These are phyloP conservation scores for Colletotrichum sp. DNA, from an alignment of 2,329 filamentous ascomycete genomes.

Conservation along the genomic window DNA sequence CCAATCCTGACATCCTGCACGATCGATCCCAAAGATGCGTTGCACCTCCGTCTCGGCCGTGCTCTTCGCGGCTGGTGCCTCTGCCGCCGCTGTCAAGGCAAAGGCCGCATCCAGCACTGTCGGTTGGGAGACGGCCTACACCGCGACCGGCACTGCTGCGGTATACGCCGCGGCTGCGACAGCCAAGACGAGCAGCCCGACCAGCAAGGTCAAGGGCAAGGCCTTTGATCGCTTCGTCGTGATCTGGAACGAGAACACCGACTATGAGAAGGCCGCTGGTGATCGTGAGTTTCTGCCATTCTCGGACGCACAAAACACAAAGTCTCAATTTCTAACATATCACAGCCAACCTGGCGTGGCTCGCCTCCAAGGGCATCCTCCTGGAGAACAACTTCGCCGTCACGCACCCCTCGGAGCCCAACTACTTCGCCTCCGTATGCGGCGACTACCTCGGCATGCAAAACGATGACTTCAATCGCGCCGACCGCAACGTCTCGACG, in stretches of 20 bases:
- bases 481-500: slow-evolving; percentile 67
- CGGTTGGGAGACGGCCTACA: slow-evolving; percentile 47
- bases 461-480: slow-evolving; percentile 64
- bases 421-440: slow-evolving; percentile 66
- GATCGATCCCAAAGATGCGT: not conserved
- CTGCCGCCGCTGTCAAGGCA: slow-evolving; percentile 23
- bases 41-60: slow-evolving; percentile 6
- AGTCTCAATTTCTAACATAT: not conserved
- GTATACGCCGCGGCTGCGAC: slow-evolving; percentile 64
- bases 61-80: slow-evolving; percentile 30
- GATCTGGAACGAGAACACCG: slow-evolving; percentile 81
- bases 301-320: not conserved
- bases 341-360: slow-evolving; percentile 28
- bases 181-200: slow-evolving; percentile 64
- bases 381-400: slow-evolving; percentile 49
- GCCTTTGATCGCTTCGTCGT: slow-evolving; percentile 75
- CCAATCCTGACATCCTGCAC: not conserved
- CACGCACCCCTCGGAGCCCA: slow-evolving; percentile 73
- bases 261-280: slow-evolving; percentile 66
- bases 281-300: slow-evolving; percentile 44
- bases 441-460: slow-evolving; percentile 70
- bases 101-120: not conserved
- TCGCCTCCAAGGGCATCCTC: slow-evolving; percentile 33
- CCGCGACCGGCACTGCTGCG: slow-evolving; percentile 53
- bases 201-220: slow-evolving; percentile 70